These are phyloP conservation scores for Solanum virginianum DNA, from an alignment of 257 asterid genomes.

Conservation along the genomic window DNA sequence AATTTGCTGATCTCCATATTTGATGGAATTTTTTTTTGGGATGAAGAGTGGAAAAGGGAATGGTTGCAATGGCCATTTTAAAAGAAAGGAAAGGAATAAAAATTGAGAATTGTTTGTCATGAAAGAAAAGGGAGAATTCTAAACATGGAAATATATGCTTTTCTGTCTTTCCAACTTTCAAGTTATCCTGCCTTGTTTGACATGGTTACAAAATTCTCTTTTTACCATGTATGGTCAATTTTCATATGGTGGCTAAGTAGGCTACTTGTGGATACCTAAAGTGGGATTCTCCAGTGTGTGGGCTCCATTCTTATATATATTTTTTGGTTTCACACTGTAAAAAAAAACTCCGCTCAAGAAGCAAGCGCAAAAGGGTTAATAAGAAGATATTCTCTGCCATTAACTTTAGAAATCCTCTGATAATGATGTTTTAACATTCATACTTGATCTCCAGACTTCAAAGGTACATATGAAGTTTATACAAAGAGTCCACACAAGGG, in stretches of 20 bases:
- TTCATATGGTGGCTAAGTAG: background rate
- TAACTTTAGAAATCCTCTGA: background rate
- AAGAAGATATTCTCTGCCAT: background rate
- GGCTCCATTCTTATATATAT: background rate
- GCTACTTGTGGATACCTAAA: background rate
- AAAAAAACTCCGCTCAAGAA: background rate
- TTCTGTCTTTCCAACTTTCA: slow-evolving; percentile 8
- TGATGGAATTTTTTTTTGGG: background rate
- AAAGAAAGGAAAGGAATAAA: background rate
- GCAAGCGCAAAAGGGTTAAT: background rate
- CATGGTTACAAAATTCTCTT: slow-evolving; percentile 4
- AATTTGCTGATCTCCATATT: slow-evolving; percentile 17
- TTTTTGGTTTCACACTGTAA: background rate
- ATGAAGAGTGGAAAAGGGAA: background rate
- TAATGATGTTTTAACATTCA: background rate
- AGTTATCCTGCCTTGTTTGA: slow-evolving; percentile 44
- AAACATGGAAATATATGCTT: slow-evolving; percentile 24
- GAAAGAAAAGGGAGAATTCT: slow-evolving; percentile 27
- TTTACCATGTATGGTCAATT: background rate
- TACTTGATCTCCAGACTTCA: background rate
- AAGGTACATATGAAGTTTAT: background rate
- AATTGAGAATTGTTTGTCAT: slow-evolving; percentile 24
- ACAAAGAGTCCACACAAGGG: background rate
- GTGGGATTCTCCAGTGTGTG: background rate
- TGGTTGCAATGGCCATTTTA: background rate